phyloP scores from a whole-genome alignment of 2,329 filamentous ascomycete genomes.

The Lasiodiplodia gonubiensis region DNA sequence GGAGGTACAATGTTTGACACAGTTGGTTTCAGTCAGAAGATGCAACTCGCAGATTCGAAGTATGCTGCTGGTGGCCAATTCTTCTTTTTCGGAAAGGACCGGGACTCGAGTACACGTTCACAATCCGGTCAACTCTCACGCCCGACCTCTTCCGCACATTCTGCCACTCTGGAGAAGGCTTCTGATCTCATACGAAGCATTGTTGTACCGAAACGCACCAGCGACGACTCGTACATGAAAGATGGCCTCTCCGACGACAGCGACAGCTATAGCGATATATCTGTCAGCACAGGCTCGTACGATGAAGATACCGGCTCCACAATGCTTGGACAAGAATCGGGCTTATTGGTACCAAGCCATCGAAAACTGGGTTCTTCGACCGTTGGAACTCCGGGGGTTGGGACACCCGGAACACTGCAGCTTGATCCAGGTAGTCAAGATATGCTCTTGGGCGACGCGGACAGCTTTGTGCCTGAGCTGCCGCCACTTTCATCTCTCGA shows the following conservation, averaged over 20 bases:
- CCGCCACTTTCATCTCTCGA: conserved; percentile 37
- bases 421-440: conserved; percentile 11
- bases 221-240: conserved; percentile 3
- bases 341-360: neutral
- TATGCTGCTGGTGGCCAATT: conserved; percentile 58
- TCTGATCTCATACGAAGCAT: conserved; percentile 20
- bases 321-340: neutral
- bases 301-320: neutral
- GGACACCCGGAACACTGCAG: conserved; percentile 15
- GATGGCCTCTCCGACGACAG: conserved; percentile 3
- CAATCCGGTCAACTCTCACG: neutral
- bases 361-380: conserved; percentile 13
- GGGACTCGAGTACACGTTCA: neutral
- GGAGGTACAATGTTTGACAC: conserved; percentile 57
- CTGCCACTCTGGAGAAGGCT: neutral
- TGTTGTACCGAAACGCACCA: neutral
- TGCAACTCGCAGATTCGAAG: conserved; percentile 58
- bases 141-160: conserved; percentile 15
- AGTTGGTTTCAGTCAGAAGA: conserved; percentile 56
- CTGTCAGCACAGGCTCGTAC: conserved; percentile 8
- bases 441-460: conserved; percentile 2
- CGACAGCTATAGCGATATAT: conserved; percentile 21
- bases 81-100: conserved; percentile 31
- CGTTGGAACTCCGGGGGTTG: conserved; percentile 10
- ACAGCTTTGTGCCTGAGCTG: neutral